Evolutionary conservation across 139 green algal species (phyloP).

Genomic region (Pseudopediastrum boryanum): DNA sequence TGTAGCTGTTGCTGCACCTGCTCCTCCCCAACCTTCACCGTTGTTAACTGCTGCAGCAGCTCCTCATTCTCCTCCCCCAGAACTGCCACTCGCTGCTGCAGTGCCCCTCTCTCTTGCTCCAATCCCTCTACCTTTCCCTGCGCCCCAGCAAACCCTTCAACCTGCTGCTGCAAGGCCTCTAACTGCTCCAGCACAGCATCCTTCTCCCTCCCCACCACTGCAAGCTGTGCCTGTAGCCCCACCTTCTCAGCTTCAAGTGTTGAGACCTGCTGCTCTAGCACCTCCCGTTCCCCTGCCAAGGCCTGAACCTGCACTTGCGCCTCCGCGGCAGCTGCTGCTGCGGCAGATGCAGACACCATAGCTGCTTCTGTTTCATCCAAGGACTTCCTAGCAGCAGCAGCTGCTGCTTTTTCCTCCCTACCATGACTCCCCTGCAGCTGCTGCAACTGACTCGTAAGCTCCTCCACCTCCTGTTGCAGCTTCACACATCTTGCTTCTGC

Average conservation of each 20-base stretch:
- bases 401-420: neutral
- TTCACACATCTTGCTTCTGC: no score
- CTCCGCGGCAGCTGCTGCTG: constrained; percentile 7
- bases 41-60: neutral
- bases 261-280: no score
- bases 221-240: neutral
- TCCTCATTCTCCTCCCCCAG: neutral
- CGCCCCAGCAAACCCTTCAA: no score
- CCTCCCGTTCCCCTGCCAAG: neutral
- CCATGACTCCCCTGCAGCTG: neutral
- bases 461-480: constrained; percentile 18
- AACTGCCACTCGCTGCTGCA: no score
- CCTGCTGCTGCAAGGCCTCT: neutral
- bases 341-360: neutral
- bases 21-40: neutral
- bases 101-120: no score
- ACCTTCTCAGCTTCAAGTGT: neutral
- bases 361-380: constrained; percentile 4
- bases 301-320: constrained; percentile 12
- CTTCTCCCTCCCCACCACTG: neutral
- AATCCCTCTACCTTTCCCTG: no score
- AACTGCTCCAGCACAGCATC: neutral
- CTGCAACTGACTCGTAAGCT: neutral
- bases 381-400: constrained; percentile 1
- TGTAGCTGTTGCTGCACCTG: neutral